Evolutionary conservation across 2,329 filamentous ascomycete species (phyloP).

Genomic region (Curvularia sp.): DNA sequence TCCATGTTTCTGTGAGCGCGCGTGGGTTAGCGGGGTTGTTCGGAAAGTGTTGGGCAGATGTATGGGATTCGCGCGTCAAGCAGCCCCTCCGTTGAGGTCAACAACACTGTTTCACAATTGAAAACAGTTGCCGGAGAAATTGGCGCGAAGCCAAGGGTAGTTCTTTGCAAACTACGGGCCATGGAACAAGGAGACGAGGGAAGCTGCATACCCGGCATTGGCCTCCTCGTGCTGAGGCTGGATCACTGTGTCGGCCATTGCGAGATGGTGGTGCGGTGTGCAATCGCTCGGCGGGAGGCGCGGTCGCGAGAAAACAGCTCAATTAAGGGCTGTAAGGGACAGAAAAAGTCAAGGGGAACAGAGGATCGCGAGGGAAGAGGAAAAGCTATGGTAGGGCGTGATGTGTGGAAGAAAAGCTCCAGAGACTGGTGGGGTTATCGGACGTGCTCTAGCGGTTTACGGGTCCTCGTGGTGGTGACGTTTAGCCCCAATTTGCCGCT

Average conservation of each 20-base stretch:
- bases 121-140: constrained; percentile 12
- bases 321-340: constrained; percentile 30
- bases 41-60: constrained; percentile 10
- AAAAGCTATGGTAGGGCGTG: constrained; percentile 37
- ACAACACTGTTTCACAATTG: not conserved
- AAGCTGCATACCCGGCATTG: constrained; percentile 55
- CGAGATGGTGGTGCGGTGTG: constrained; percentile 17
- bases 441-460: constrained; percentile 35
- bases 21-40: constrained; percentile 39
- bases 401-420: constrained; percentile 43
- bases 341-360: constrained; percentile 15
- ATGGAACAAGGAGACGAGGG: not conserved
- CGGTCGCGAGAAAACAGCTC: constrained; percentile 31
- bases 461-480: constrained; percentile 41
- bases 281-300: constrained; percentile 31
- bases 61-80: constrained; percentile 15
- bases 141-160: constrained; percentile 3
- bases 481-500: constrained; percentile 30
- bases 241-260: constrained; percentile 59
- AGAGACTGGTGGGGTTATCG: constrained; percentile 44
- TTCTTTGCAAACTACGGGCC: not conserved
- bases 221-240: constrained; percentile 53
- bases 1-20: constrained; percentile 74
- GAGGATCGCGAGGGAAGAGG: constrained; percentile 23
- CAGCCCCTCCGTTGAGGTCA: constrained; percentile 17